phyloP scores from a whole-genome alignment of 768 basidiomycete genomes.

The Infundibulicybe gibba region DNA sequence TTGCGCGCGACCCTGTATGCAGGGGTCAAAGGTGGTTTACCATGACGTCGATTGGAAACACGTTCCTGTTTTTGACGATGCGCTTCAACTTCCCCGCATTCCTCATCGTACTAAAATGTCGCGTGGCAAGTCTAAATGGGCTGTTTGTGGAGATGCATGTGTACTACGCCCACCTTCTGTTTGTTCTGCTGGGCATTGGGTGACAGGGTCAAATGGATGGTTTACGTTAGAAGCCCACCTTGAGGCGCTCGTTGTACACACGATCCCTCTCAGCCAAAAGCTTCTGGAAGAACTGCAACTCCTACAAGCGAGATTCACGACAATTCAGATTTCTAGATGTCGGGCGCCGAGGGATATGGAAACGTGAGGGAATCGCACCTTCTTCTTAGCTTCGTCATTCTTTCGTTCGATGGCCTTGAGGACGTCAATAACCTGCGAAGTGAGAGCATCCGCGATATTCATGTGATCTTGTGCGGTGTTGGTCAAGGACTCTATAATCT shows the following conservation, averaged over 20 bases:
- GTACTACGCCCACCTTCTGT: conserved; percentile 54
- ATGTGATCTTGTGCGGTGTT: conserved; percentile 67
- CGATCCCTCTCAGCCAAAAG: conserved; percentile 68
- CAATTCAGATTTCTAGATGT: conserved; percentile 2
- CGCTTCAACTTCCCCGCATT: conserved; percentile 69
- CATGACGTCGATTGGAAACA: conserved; percentile 6
- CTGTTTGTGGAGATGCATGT: conserved; percentile 14
- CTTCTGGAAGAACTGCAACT: conserved; percentile 69
- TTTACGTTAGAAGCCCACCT: conserved; percentile 39
- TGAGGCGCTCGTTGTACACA: conserved; percentile 61
- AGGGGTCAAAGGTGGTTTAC: conserved; percentile 5
- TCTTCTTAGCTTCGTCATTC: conserved; percentile 67
- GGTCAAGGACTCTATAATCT: conserved; percentile 58
- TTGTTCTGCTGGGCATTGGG: conserved; percentile 40
- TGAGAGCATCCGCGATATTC: conserved; percentile 59
- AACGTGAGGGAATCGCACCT: conserved; percentile 31
- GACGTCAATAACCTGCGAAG: conserved; percentile 57
- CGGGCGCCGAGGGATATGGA: conserved; percentile 5
- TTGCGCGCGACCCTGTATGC: conserved; percentile 51
- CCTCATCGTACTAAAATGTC: conserved; percentile 65
- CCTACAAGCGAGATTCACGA: conserved; percentile 30
- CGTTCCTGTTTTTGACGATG: conserved; percentile 78
- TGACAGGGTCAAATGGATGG: background rate
- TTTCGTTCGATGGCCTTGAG: conserved; percentile 56
- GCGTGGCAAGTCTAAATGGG: conserved; percentile 5